Conservation (phyloP, 129 eudicot genomes). For the Lactuca saligna region DNA sequence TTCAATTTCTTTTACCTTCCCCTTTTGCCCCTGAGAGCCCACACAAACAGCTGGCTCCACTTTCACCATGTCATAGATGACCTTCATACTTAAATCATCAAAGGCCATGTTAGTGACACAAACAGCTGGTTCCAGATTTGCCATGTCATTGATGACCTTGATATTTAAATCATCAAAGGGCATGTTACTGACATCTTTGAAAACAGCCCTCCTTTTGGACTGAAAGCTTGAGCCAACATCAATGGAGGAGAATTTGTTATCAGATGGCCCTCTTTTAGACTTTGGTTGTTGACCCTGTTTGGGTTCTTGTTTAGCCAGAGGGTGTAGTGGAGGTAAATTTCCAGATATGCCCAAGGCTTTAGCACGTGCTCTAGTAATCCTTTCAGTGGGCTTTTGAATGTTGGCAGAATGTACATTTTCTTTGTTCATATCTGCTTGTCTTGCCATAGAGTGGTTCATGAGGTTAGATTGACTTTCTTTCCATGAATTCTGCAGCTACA, state of each 20-base stretch:
- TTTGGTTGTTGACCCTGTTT: slow-evolving; percentile 39
- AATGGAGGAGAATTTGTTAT: slow-evolving; percentile 35
- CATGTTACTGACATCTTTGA: slow-evolving; percentile 73
- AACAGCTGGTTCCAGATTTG: slow-evolving; percentile 38
- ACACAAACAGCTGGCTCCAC: slow-evolving; percentile 34
- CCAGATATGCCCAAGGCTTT: slow-evolving; percentile 58
- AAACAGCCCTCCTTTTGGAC: slow-evolving; percentile 75
- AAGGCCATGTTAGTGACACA: slow-evolving; percentile 39
- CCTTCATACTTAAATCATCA: not conserved
- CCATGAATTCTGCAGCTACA: slow-evolving; percentile 44
- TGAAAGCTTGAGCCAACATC: slow-evolving; percentile 37
- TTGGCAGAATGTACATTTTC: slow-evolving; percentile 47
- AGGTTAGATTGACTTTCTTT: slow-evolving; percentile 29
- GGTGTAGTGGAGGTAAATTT: slow-evolving; percentile 51
- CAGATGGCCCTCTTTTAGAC: slow-evolving; percentile 59
- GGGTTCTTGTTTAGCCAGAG: slow-evolving; percentile 35
- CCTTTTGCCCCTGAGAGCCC: slow-evolving; percentile 30
- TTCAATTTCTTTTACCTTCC: slow-evolving; percentile 36
- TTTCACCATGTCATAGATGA: slow-evolving; percentile 31
- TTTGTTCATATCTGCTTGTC: slow-evolving; percentile 54
- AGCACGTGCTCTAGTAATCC: slow-evolving; percentile 84
- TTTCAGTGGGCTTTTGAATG: slow-evolving; percentile 43
- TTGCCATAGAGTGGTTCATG: slow-evolving; percentile 31
- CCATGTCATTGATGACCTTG: slow-evolving; percentile 34
- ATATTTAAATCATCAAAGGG: slow-evolving; percentile 34